phyloP scores from a whole-genome alignment of 2,329 filamentous ascomycete species.

The Alternaria metachromatica region DNA sequence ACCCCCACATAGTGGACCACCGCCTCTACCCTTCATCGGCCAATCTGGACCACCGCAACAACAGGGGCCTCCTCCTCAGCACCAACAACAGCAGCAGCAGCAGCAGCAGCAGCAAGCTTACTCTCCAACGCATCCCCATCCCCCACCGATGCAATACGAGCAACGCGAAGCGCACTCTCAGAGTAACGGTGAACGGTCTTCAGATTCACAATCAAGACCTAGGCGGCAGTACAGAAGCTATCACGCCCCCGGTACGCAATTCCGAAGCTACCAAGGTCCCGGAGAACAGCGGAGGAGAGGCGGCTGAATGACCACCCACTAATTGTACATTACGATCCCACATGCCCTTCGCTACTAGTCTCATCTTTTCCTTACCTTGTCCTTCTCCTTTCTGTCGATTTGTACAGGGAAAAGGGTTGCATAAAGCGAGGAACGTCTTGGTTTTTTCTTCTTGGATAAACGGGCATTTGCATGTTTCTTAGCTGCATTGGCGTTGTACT shows the following conservation, averaged over 20 bases:
- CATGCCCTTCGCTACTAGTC: neutral
- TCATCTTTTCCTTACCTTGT: neutral
- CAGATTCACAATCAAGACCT: slow-evolving; percentile 34
- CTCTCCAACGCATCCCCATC: slow-evolving; percentile 30
- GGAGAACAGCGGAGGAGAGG: slow-evolving; percentile 32
- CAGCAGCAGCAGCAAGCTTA: slow-evolving; percentile 9
- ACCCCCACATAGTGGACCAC: slow-evolving; percentile 20
- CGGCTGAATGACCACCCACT: slow-evolving; percentile 10
- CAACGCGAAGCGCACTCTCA: slow-evolving; percentile 23
- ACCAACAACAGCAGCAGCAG: slow-evolving; percentile 2
- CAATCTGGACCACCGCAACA: neutral
- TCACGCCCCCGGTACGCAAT: slow-evolving; percentile 44
- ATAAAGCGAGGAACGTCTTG: neutral
- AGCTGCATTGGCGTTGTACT: neutral
- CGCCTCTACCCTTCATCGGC: slow-evolving; percentile 2
- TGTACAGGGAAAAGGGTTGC: neutral
- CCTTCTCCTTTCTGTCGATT: neutral
- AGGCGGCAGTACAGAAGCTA: slow-evolving; percentile 41
- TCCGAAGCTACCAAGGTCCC: slow-evolving; percentile 42
- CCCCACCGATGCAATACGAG: slow-evolving; percentile 28
- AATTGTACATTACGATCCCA: neutral
- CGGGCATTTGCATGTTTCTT: neutral
- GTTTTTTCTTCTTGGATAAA: neutral
- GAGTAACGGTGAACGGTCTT: slow-evolving; percentile 9
- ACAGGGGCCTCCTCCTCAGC: neutral